Conservation (phyloP, 352 stramenopile genomes). For the Globisporangium apiculatum region DNA sequence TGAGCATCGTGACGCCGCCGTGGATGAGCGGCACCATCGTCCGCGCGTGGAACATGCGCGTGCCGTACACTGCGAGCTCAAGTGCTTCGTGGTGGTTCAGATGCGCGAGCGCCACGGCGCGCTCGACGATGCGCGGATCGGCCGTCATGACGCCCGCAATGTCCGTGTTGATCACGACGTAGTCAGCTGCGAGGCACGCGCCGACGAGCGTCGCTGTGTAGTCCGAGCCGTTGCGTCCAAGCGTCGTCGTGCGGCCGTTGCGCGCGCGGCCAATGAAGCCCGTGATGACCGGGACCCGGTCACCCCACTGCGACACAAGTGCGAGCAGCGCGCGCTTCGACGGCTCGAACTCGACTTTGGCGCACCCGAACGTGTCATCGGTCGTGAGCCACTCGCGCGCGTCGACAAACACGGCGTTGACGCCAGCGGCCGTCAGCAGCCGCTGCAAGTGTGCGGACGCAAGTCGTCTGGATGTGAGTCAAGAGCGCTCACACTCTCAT, state of each 20-base stretch:
- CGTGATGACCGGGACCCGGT: conserved; percentile 60
- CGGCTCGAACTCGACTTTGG: conserved; percentile 73
- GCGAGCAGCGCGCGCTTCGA: conserved; percentile 62
- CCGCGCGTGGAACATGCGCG: conserved; percentile 77
- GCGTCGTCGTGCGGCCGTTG: conserved; percentile 65
- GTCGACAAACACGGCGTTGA: conserved; percentile 63
- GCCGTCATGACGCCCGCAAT: conserved; percentile 82
- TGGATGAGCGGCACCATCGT: conserved; percentile 86
- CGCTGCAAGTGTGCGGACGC: conserved; percentile 9
- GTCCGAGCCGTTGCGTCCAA: conserved; percentile 78
- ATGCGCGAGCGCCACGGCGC: conserved; percentile 58
- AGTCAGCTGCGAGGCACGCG: conserved; percentile 54
- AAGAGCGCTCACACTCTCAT: not conserved
- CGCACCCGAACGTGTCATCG: conserved; percentile 59
- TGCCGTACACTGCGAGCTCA: conserved; percentile 76
- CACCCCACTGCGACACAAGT: conserved; percentile 32
- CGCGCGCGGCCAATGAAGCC: conserved; percentile 64
- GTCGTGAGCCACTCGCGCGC: conserved; percentile 69
- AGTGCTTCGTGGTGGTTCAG: conserved; percentile 78
- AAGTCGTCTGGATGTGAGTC: not conserved
- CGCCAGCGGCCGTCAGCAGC: conserved; percentile 46
- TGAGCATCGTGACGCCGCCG: conserved; percentile 72
- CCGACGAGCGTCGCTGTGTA: conserved; percentile 82
- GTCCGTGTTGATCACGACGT: conserved; percentile 84
- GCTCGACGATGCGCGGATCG: conserved; percentile 71